Evolutionary conservation across 805 yeast genomes (phyloP), one percentile per base, ranked within the genome.

Genomic region (Starmerella sirachaensis): DNA sequence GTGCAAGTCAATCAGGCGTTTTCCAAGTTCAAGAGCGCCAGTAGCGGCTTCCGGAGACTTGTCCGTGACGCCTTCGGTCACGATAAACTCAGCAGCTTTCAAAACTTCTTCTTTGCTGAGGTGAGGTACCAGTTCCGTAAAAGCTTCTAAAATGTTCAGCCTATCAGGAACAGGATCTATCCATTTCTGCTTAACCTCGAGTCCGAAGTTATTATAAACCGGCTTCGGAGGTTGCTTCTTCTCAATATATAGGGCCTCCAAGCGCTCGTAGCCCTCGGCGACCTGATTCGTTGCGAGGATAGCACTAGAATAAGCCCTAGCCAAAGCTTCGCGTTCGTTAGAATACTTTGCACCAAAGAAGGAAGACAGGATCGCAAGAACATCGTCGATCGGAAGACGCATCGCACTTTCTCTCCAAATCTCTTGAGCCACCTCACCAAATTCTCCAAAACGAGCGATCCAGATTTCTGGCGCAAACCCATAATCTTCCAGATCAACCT

Each of bases 141-240:
- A 58, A 0, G 85, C 59, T 17, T 76, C 60, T 0, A 95, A 93
- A 41, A 78, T 65, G 20, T 95, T 93, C 45, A 86, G 73, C 54
- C 98, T 69, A 24, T 69, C 70, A 53, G 81, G 91, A 93, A 95
- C 86, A 3, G 72, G 65, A 51, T 85, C 97, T 45, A 68, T 72
- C 49, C 72, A 74, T 14, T 66, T 73, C 14, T 68, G 59, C 48
- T 78, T 76, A 31, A 80, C 66, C 4, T 75, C 74, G 46, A 86
- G 65, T 2, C 97, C 97, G 56, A 70, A 86, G 46, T 72, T 77
- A 56, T 88, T 96, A 31, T 72, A 16, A 11, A 29, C 25, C 12
- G 48, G 50, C 25, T 42, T 33, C 6, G 54, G 53, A 1, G 54
- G 55, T 25, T 46, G 74, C 20, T 77, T 68, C 52, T 72, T 74